phyloP scores from a whole-genome alignment of 2,329 filamentous ascomycete species.

The Stagonosporopsis vannaccii region DNA sequence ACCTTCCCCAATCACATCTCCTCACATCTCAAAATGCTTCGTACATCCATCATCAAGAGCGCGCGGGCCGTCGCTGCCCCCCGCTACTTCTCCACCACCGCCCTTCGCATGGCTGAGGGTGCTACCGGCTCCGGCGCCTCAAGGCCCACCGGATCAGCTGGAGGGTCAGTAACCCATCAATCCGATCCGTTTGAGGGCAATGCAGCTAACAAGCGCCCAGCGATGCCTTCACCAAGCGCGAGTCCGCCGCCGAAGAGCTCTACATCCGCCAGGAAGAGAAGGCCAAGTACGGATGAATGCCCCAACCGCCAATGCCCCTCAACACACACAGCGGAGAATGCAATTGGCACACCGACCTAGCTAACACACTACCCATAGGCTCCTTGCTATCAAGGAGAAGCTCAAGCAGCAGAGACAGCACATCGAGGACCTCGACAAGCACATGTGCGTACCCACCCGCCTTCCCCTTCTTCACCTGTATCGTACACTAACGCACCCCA shows the following conservation, averaged over 20 bases:
- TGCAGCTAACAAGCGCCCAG: slow-evolving; percentile 55
- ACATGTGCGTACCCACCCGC: slow-evolving; percentile 71
- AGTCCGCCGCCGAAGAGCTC: slow-evolving; percentile 83
- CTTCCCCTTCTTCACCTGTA: not conserved
- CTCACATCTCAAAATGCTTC: slow-evolving; percentile 42
- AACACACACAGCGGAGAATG: not conserved
- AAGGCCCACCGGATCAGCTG: slow-evolving; percentile 50
- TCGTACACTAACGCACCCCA: slow-evolving; percentile 49
- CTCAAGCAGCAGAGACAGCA: slow-evolving; percentile 80
- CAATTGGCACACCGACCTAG: not conserved
- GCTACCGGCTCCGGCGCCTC: slow-evolving; percentile 54
- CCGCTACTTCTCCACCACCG: slow-evolving; percentile 53
- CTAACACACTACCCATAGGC: slow-evolving; percentile 53
- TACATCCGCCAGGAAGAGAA: slow-evolving; percentile 88
- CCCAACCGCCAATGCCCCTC: not conserved
- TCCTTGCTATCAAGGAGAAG: slow-evolving; percentile 72
- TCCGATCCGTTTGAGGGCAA: not conserved
- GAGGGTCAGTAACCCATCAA: slow-evolving; percentile 39
- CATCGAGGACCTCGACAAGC: slow-evolving; percentile 82
- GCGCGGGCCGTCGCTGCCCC: slow-evolving; percentile 48
- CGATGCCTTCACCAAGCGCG: slow-evolving; percentile 91
- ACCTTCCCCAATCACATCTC: slow-evolving; percentile 11
- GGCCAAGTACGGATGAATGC: slow-evolving; percentile 68
- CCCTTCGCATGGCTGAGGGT: slow-evolving; percentile 55
- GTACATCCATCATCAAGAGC: slow-evolving; percentile 51